Percentiles rank a stretch among this genome's conserved stretches.
Evolutionary conservation across 2,329 filamentous ascomycete species (phyloP).

Genomic region (Colletotrichum sp.): DNA sequence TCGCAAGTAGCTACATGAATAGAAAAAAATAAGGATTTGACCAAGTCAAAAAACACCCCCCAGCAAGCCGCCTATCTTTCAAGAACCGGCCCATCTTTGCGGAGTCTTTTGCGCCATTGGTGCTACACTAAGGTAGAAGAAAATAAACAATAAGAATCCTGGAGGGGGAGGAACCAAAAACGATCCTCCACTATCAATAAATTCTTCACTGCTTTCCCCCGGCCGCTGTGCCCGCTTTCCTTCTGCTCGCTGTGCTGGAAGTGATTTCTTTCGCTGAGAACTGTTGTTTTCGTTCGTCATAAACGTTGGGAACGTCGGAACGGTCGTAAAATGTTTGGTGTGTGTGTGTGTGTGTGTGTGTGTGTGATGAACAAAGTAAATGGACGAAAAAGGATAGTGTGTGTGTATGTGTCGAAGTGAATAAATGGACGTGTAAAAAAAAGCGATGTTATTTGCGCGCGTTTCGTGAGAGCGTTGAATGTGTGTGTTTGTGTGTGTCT

Average conservation of each 20-base stretch:
- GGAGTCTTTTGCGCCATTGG: neutral
- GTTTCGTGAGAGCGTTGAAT: constrained; percentile 1
- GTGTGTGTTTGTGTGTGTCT: neutral
- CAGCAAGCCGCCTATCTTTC: neutral
- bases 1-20: constrained; percentile 7
- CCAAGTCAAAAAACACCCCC: neutral
- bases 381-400: neutral
- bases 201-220: neutral
- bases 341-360: neutral
- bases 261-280: neutral
- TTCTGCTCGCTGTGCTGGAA: neutral
- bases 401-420: neutral
- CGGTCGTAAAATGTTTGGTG: neutral
- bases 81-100: neutral
- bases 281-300: neutral
- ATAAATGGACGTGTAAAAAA: neutral
- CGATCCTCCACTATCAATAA: neutral
- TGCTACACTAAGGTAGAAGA: neutral
- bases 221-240: neutral
- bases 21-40: neutral
- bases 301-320: neutral
- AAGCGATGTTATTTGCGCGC: neutral
- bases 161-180: neutral
- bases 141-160: neutral
- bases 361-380: neutral